Evolutionary conservation across 2,329 filamentous ascomycete genomes (phyloP).

Genomic region (Diatrype stigma): DNA sequence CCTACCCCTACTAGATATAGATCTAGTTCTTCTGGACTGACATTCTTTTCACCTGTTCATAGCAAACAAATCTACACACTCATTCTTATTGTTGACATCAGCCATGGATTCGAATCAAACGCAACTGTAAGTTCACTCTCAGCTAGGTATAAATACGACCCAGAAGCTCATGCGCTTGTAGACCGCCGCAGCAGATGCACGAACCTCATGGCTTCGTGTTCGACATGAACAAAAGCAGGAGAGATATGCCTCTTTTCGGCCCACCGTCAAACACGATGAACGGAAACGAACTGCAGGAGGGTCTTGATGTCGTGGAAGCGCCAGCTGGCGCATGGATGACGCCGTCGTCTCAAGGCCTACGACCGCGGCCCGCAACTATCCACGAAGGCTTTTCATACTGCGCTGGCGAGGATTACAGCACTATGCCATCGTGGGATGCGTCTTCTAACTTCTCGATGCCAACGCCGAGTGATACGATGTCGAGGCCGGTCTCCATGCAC

Average conservation of each 20-base stretch:
- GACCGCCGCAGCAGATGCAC: constrained; percentile 42
- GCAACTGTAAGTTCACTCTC: constrained; percentile 43
- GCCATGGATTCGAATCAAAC: constrained; percentile 50
- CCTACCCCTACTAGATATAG: not conserved
- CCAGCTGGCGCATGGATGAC: constrained; percentile 52
- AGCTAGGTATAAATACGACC: constrained; percentile 11
- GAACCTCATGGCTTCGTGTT: constrained; percentile 44
- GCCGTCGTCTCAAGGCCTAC: constrained; percentile 45
- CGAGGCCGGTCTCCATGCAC: constrained; percentile 53
- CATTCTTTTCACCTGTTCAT: constrained; percentile 19
- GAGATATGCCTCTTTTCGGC: constrained; percentile 38
- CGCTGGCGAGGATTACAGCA: constrained; percentile 48
- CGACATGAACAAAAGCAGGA: constrained; percentile 43
- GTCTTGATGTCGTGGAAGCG: constrained; percentile 43
- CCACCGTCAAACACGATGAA: constrained; percentile 47
- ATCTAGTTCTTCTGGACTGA: not conserved
- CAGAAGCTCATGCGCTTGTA: constrained; percentile 35
- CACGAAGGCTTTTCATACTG: constrained; percentile 60
- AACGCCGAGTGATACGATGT: constrained; percentile 47
- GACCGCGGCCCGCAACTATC: constrained; percentile 54
- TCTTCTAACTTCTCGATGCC: constrained; percentile 47
- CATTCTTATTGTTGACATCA: constrained; percentile 31
- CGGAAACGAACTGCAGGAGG: constrained; percentile 43
- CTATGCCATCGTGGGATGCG: constrained; percentile 54
- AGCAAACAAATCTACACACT: constrained; percentile 32